phyloP scores from a whole-genome alignment of 345 rosid genomes.

The Trapa incisa region DNA sequence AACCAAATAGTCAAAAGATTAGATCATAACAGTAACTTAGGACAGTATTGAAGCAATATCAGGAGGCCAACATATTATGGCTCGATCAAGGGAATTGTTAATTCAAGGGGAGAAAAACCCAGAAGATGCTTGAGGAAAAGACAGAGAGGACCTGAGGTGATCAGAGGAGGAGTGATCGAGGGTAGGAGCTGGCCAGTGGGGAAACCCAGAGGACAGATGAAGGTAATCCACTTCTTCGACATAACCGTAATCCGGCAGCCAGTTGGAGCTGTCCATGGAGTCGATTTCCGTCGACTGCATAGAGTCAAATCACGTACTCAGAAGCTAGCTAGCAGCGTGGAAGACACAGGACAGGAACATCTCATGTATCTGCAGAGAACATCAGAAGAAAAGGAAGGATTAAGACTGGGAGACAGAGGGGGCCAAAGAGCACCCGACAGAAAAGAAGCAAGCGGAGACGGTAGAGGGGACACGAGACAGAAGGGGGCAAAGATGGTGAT shows the following conservation, averaged over 20 bases:
- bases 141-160: constrained; percentile 1
- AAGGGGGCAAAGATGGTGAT: not conserved
- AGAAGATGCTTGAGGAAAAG: not conserved
- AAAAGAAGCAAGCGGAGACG: not conserved
- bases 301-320: not conserved
- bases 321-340: not conserved
- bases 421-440: not conserved
- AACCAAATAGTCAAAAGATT: not conserved
- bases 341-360: not conserved
- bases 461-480: not conserved
- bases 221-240: constrained; percentile 2
- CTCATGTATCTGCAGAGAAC: not conserved
- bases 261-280: constrained; percentile 6
- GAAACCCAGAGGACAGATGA: constrained; percentile 5
- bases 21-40: not conserved
- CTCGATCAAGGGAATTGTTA: no score
- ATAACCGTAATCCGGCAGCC: constrained; percentile 12
- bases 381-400: not conserved
- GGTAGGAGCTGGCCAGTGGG: constrained; percentile 10
- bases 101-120: not conserved
- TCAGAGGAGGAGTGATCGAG: constrained; percentile 7
- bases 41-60: not conserved
- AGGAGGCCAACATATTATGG: not conserved
- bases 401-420: not conserved
- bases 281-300: not conserved